Evolutionary conservation across 768 basidiomycete genomes (phyloP).

Genomic region (Filobasidium wieringae): DNA sequence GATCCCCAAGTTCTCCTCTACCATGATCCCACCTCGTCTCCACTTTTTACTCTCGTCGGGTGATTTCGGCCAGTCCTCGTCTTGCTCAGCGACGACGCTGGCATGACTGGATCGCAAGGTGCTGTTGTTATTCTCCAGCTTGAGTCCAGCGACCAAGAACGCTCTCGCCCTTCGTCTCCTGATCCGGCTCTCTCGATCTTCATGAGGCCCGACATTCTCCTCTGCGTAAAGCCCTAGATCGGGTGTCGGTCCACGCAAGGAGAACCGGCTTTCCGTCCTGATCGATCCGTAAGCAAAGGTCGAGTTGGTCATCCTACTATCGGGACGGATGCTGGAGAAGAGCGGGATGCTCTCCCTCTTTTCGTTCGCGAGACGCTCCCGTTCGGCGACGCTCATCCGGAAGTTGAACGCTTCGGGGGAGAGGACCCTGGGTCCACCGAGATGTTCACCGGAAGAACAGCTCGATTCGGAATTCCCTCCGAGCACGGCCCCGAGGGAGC

Average conservation of each 20-base stretch:
- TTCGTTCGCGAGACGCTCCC: background rate
- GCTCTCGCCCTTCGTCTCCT: conserved; percentile 10
- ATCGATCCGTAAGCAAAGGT: background rate
- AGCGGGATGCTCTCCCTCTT: background rate
- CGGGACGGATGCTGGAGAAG: background rate
- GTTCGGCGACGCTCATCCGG: conserved; percentile 12
- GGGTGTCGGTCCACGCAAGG: background rate
- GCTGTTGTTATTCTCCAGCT: conserved; percentile 13
- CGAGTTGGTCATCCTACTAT: conserved; percentile 3
- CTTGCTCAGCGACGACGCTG: background rate
- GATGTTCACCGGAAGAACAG: conserved; percentile 16
- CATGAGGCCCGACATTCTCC: background rate
- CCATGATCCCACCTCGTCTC: conserved; percentile 6
- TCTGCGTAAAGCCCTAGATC: background rate
- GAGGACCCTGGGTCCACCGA: conserved; percentile 12
- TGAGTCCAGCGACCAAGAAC: conserved; percentile 15
- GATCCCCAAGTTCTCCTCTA: background rate
- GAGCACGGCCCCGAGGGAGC: conserved; percentile 12
- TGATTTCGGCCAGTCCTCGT: background rate
- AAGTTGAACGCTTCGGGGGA: conserved; percentile 15
- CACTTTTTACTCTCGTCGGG: background rate
- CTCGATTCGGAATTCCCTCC: background rate
- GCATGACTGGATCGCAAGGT: background rate
- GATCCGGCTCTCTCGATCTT: conserved; percentile 5
- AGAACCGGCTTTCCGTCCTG: conserved; percentile 12